Evolutionary conservation across 805 yeast genomes (phyloP).

Genomic region (Phaffomyces thermotolerans): DNA sequence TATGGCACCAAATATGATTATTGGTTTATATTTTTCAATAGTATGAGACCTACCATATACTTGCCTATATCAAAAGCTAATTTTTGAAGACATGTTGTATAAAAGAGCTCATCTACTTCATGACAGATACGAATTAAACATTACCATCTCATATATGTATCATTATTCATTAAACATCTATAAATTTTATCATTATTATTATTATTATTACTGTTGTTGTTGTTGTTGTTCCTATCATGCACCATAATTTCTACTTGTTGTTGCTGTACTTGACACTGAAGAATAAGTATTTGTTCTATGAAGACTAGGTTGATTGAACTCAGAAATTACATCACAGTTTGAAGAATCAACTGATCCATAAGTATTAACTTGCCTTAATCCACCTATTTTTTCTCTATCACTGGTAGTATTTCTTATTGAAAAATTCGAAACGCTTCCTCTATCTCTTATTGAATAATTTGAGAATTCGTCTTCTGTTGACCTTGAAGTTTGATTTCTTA

Average conservation of each 20-base stretch:
- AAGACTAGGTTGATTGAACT: neutral
- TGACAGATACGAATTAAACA: constrained; percentile 22
- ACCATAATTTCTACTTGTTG: constrained; percentile 11
- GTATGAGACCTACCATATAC: too few relatives aligned
- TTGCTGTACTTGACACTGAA: constrained; percentile 12
- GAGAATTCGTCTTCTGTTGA: constrained; percentile 8
- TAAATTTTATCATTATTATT: too few relatives aligned
- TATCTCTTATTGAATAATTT: constrained; percentile 4
- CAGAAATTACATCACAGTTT: neutral
- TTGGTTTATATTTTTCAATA: too few relatives aligned
- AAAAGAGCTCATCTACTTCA: constrained; percentile 5
- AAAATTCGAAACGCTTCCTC: neutral
- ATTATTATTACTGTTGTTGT: too few relatives aligned
- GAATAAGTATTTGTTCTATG: constrained; percentile 2
- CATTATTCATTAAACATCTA: neutral
- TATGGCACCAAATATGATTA: too few relatives aligned
- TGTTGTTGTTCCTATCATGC: too few relatives aligned
- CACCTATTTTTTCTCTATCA: neutral
- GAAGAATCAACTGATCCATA: neutral
- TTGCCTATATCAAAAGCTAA: constrained; percentile 4
- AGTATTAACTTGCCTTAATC: neutral
- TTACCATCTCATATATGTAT: neutral
- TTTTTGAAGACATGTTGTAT: constrained; percentile 15
- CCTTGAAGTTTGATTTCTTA: constrained; percentile 3
- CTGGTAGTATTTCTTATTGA: neutral